phyloP scores from a whole-genome alignment of 306 rosid genomes.

The Carpinus viminea region DNA sequence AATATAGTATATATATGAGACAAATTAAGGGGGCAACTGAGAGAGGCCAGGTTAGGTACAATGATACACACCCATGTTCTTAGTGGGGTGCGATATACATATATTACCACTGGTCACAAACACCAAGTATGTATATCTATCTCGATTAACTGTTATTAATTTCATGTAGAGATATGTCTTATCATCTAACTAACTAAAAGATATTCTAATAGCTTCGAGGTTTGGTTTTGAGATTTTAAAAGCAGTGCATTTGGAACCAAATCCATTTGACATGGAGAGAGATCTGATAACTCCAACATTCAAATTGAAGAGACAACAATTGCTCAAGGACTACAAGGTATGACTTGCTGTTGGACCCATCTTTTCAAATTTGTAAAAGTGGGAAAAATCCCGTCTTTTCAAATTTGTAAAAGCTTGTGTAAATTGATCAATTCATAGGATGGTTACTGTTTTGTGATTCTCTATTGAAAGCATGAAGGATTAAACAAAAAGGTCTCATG shows the following conservation, averaged over 20 bases:
- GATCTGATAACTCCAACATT: constrained; percentile 89
- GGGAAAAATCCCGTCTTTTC: background rate
- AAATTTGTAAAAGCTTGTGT: background rate
- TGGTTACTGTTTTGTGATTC: background rate
- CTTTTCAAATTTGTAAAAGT: no score
- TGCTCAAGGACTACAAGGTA: constrained; percentile 75
- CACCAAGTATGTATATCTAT: no score
- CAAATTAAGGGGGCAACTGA: no score
- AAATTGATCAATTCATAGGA: background rate
- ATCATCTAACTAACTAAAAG: constrained; percentile 6
- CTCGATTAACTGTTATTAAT: no score
- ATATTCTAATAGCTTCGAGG: constrained; percentile 71
- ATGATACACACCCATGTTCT: no score
- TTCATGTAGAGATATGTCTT: background rate
- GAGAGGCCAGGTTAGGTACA: no score
- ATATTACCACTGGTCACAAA: no score
- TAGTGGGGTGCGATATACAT: no score
- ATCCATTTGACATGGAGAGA: constrained; percentile 27
- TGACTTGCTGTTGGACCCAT: no score
- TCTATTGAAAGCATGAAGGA: background rate
- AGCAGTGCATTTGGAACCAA: constrained; percentile 27
- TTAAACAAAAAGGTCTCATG: background rate
- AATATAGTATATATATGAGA: no score
- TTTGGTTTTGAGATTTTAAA: constrained; percentile 87
- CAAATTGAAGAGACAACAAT: constrained; percentile 82